These are phyloP conservation scores for Diaporthe nobilis DNA, from an alignment of 2,329 filamentous ascomycete species.

Conservation along the genomic window DNA sequence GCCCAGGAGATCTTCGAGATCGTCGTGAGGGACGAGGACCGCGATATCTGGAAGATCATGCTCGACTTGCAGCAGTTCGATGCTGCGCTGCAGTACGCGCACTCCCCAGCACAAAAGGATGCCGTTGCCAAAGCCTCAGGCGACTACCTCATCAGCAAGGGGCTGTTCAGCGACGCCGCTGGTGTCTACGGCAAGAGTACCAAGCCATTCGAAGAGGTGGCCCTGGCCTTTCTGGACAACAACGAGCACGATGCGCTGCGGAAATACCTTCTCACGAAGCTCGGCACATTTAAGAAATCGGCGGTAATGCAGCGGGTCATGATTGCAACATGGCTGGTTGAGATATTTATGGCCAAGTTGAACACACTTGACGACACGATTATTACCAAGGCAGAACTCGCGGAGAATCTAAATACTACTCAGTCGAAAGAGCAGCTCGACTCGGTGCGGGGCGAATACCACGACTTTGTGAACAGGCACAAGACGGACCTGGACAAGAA, in stretches of 20 bases:
- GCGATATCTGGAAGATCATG: conserved; percentile 96
- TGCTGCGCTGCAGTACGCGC: conserved; percentile 86
- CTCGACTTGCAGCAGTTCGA: conserved; percentile 90
- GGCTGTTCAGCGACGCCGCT: conserved; percentile 88
- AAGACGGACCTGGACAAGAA: conserved; percentile 90
- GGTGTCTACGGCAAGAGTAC: conserved; percentile 94
- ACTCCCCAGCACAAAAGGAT: conserved; percentile 85
- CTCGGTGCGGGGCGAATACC: conserved; percentile 81
- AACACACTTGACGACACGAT: conserved; percentile 96
- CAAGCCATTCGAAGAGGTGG: conserved; percentile 97
- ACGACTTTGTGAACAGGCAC: conserved; percentile 88
- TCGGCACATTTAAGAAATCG: conserved; percentile 84
- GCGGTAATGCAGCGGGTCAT: conserved; percentile 94
- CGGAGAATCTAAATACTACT: conserved; percentile 77
- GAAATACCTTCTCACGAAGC: conserved; percentile 89
- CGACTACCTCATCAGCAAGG: conserved; percentile 86
- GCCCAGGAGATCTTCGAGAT: conserved; percentile 93
- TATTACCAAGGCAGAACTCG: conserved; percentile 86
- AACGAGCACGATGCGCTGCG: conserved; percentile 91
- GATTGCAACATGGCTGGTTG: conserved; percentile 94
- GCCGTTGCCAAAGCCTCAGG: conserved; percentile 92
- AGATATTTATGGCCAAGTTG: conserved; percentile 97
- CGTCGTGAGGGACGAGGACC: conserved; percentile 88
- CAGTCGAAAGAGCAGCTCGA: conserved; percentile 81
- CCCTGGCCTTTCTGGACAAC: conserved; percentile 89